Base-by-base conservation (phyloP, 1,284 basidiomycete species). In the Xerocomus cyaneibrunnescens region DNA sequence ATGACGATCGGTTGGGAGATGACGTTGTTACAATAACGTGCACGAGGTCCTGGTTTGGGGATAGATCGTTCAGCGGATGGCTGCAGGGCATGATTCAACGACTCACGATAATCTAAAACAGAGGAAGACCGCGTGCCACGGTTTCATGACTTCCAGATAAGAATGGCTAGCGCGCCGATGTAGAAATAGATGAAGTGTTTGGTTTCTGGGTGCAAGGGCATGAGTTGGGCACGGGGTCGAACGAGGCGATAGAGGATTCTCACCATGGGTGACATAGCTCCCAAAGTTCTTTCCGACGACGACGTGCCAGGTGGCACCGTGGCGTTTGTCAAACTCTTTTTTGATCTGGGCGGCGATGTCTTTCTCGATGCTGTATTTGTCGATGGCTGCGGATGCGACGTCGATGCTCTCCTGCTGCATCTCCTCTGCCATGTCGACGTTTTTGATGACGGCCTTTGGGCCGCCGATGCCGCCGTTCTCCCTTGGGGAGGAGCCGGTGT, bases 201-300 rank as follows among this genome's bases (percentile, higher is more conserved):
- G 58, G 93, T 94, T 82, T 96, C 93, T 95, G 74, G 17, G 22
- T 51, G 50, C 46, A 37, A 45, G 38, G 58, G 62, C 31, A 12
- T 23, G 6, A 45, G 57, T 34, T 49, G 31, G 47, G 38, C 19
- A 27, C 17, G 30, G 21, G 14, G 22, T 17, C 16, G 10, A 3
- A 16, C n/a, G 13, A 14, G 7, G 10, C 14, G 25, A 27, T 9
- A 27, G 28, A 46, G 27, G 36, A 22, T 12, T 21, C 19, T 17
- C 12, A 97, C 94, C 94, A 67, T 98, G 95, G 28, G 94, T 98
- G 42, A 98, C 95, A 69, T 95, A 98, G 74, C 91, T 94, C 42
- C 94, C 94, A 83, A 94, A 95, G 77, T 95, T 94, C 79, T 96
- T 97, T 53, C 95, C 95, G 30, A 98, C 95, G 58, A 99, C 93